Evolutionary conservation across 2,329 filamentous ascomycete genomes (phyloP).

Genomic region (Pestalotiopsis sp.): DNA sequence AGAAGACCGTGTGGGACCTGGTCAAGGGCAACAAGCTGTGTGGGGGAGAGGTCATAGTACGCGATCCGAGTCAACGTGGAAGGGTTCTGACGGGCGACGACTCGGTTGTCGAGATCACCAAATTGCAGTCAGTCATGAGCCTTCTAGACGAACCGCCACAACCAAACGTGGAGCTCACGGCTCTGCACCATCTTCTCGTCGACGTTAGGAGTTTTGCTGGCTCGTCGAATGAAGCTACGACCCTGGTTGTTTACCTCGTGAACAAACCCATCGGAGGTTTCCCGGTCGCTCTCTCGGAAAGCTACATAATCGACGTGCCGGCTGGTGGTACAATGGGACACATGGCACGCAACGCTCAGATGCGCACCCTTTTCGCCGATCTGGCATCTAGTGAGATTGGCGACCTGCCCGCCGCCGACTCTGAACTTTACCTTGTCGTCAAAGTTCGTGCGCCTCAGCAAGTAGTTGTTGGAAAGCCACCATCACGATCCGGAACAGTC

Average conservation of each 20-base stretch:
- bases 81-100: slow-evolving; percentile 89
- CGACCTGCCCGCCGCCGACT: slow-evolving; percentile 62
- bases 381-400: slow-evolving; percentile 76
- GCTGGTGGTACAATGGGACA: slow-evolving; percentile 71
- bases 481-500: slow-evolving; percentile 53
- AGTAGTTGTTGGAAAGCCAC: slow-evolving; percentile 47
- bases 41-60: slow-evolving; percentile 90
- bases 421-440: slow-evolving; percentile 81
- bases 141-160: slow-evolving; percentile 82
- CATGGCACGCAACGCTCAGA: slow-evolving; percentile 65
- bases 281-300: slow-evolving; percentile 76
- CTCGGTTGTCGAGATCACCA: slow-evolving; percentile 88
- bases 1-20: slow-evolving; percentile 93
- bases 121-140: slow-evolving; percentile 94
- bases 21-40: slow-evolving; percentile 94
- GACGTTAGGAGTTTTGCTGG: slow-evolving; percentile 84
- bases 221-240: slow-evolving; percentile 73
- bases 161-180: slow-evolving; percentile 65
- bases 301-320: slow-evolving; percentile 77
- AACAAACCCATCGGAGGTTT: slow-evolving; percentile 67
- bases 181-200: slow-evolving; percentile 80
- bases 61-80: slow-evolving; percentile 81
- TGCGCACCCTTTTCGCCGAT: slow-evolving; percentile 87
- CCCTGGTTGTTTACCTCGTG: slow-evolving; percentile 77
- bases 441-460: slow-evolving; percentile 69